Evolutionary conservation across 2,329 filamentous ascomycete species (phyloP).

Genomic region (Claviceps pazoutovae): DNA sequence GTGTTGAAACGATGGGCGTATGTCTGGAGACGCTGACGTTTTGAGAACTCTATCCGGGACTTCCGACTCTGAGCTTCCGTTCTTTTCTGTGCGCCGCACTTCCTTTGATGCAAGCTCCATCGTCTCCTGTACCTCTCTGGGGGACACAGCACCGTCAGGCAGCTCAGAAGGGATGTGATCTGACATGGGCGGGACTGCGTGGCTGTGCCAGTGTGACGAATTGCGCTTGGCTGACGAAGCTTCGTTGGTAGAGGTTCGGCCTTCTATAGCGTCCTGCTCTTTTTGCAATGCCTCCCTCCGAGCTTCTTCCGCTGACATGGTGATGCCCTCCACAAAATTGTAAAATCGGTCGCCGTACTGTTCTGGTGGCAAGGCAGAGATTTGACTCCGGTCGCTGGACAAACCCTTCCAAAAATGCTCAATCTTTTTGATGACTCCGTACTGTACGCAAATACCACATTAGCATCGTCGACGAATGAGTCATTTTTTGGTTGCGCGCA

Average conservation of each 20-base stretch:
- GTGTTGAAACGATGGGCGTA: constrained; percentile 43
- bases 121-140: constrained; percentile 26
- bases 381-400: constrained; percentile 68
- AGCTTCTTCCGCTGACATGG: constrained; percentile 78
- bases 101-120: constrained; percentile 26
- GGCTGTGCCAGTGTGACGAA: constrained; percentile 20
- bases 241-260: constrained; percentile 15
- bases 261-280: constrained; percentile 42
- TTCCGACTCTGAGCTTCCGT: constrained; percentile 28
- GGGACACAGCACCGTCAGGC: constrained; percentile 13
- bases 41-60: constrained; percentile 49
- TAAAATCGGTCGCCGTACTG: constrained; percentile 90
- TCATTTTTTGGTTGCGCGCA: not conserved
- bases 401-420: constrained; percentile 97
- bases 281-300: constrained; percentile 47
- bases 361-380: constrained; percentile 81
- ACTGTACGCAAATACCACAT: constrained; percentile 37
- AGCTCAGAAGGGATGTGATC: constrained; percentile 31
- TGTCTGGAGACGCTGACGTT: constrained; percentile 19
- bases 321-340: constrained; percentile 80
- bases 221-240: constrained; percentile 24
- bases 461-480: not conserved
- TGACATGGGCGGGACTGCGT: constrained; percentile 29
- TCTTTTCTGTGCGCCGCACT: constrained; percentile 20
- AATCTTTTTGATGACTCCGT: constrained; percentile 84